A percentile compares a stretch with the other conserved stretches of the same genome.
phyloP scores from a whole-genome alignment of 2,329 filamentous ascomycete genomes.

The Magnaporthiopsis poae region DNA sequence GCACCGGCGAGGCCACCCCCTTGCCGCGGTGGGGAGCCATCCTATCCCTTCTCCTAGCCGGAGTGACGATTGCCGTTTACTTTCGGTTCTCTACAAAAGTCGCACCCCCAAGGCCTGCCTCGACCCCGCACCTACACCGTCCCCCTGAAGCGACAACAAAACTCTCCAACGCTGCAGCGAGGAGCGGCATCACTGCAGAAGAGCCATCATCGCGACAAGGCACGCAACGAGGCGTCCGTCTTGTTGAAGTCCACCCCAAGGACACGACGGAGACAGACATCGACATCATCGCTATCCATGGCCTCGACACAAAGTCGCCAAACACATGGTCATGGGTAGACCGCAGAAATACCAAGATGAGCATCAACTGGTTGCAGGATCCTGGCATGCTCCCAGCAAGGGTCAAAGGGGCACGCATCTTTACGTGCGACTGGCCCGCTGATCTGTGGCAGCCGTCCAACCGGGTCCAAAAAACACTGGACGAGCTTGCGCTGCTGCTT shows the following conservation, averaged over 20 bases:
- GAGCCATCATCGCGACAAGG: neutral
- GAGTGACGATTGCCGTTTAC: too few species aligned
- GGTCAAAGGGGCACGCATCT: slow-evolving; percentile 17
- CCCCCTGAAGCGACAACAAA: neutral
- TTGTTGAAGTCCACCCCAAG: slow-evolving; percentile 10
- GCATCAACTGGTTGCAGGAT: slow-evolving; percentile 20
- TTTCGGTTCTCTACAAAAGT: too few species aligned
- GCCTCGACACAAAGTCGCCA: slow-evolving; percentile 18
- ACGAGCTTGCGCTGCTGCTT: slow-evolving; percentile 17
- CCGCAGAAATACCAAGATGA: neutral
- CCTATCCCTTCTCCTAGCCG: neutral
- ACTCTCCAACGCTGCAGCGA: neutral
- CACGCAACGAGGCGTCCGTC: slow-evolving; percentile 4
- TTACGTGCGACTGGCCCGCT: slow-evolving; percentile 21
- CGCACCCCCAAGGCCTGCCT: too few species aligned
- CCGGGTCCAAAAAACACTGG: slow-evolving; percentile 12
- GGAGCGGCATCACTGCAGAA: neutral
- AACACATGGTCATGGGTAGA: slow-evolving; percentile 20
- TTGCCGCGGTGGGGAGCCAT: neutral
- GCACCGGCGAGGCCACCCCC: neutral
- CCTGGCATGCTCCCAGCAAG: slow-evolving; percentile 17
- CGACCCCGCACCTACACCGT: neutral
- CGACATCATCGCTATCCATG: slow-evolving; percentile 11
- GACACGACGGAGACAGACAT: slow-evolving; percentile 11
- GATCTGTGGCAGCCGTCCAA: slow-evolving; percentile 14